These are phyloP conservation scores for Dendrocalamus latiflorus DNA, from an alignment of 202 grass and related monocot genomes.

Conservation along the genomic window DNA sequence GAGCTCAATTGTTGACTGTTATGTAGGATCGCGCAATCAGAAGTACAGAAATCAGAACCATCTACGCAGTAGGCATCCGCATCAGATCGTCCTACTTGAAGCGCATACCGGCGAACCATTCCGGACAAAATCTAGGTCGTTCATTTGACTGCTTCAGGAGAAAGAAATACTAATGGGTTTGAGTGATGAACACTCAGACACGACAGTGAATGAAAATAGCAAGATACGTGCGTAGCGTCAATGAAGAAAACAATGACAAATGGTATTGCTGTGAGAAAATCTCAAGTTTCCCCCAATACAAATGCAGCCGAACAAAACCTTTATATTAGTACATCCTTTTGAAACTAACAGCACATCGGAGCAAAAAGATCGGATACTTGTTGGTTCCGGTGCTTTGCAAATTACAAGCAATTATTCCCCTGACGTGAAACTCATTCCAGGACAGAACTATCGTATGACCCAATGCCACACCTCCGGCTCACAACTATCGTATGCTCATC, in stretches of 20 bases:
- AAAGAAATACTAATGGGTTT: neutral
- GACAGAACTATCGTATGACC: constrained; percentile 17
- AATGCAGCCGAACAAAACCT: constrained; percentile 16
- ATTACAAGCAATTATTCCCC: constrained; percentile 45
- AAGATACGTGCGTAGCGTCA: neutral
- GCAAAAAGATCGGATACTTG: constrained; percentile 15
- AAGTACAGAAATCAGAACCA: too few species aligned
- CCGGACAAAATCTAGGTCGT: neutral
- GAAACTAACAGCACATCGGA: constrained; percentile 32
- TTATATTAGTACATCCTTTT: constrained; percentile 33
- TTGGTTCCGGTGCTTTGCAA: constrained; percentile 33
- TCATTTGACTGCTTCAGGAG: neutral
- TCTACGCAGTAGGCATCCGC: neutral
- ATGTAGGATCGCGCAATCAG: too few species aligned
- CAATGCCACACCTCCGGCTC: too few species aligned
- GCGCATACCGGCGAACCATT: neutral
- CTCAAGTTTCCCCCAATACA: neutral
- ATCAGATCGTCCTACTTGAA: neutral
- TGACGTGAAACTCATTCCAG: constrained; percentile 25
- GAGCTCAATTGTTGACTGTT: too few species aligned
- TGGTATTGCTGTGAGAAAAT: neutral
- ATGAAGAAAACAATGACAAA: neutral
- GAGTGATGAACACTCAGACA: neutral
- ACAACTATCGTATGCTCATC: too few species aligned
- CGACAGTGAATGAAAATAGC: neutral